Evolutionary conservation across 139 green algal species (phyloP), one percentile per base, ranked within the genome.

Genomic region (Coccomyxa sp.): DNA sequence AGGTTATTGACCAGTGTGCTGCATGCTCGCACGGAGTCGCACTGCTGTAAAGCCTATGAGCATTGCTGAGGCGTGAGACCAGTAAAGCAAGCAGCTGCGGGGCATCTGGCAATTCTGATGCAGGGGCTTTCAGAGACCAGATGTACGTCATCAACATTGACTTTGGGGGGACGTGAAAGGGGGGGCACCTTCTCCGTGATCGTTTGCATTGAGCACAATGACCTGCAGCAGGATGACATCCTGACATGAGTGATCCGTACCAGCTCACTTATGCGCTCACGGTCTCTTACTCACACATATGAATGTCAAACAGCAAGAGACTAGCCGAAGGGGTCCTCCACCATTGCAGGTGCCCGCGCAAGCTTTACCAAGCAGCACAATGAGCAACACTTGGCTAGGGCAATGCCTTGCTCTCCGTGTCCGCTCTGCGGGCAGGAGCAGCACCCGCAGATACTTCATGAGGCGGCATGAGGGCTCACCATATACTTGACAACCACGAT

Each of bases 401-500:
- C 44, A 58, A 58, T 10, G 12, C 14, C 14, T 10, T 27, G 12
- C 10, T 58, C 14, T 10, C 14, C 12, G 44, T 10, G 44, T 58
- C 12, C 12, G 44, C 44, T 14, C 14, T 58, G 44, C 14, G 44
- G 14, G 10, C 14, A 58, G n/a, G 22, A 22, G 31, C 27, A 73
- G n/a, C 34, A 39, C 24, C 68, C 22, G 24, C n/a, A 36, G n/a
- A 73, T 12, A 73, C 22, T 37, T 1, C 24, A 34, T 39, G 7
- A 22, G 12, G 16, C 12, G n/a, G 68, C n/a, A n/a, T n/a, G 44
- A 10, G 12, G 14, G 44, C 44, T 10, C 44, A 58, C 44, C 44
- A 58, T 14, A 68, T 93, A 93, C 72, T 93, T 92, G 74, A 79
- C 75, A 33, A 79, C 7, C 36, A 72, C 37, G 35, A 79, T 79